Percentiles rank a stretch among this genome's conserved stretches.
These are phyloP conservation scores for Agaricus blazei DNA, from an alignment of 768 basidiomycete species.

Conservation along the genomic window DNA sequence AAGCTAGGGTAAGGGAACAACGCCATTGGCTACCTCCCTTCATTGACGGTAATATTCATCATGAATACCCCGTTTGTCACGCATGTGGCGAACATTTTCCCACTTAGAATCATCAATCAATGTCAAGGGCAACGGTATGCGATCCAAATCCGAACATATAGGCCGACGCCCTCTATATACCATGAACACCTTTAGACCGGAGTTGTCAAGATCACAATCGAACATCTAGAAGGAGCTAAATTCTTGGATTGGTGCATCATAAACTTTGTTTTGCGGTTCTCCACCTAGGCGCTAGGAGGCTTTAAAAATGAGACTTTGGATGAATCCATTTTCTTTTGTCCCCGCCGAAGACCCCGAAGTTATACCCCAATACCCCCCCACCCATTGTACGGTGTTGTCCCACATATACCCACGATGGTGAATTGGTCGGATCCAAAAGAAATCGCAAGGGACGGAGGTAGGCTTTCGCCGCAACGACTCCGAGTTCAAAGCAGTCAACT, in stretches of 20 bases:
- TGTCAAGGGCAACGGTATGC: not conserved
- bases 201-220: not conserved
- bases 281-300: not conserved
- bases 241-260: not conserved
- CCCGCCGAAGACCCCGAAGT: not conserved
- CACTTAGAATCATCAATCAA: conserved; percentile 3
- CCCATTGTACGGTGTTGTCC: not conserved
- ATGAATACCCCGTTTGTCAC: not conserved
- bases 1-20: not conserved
- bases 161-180: not conserved
- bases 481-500: not conserved
- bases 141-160: not conserved
- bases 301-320: conserved; percentile 2
- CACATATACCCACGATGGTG: conserved; percentile 32
- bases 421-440: conserved; percentile 45
- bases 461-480: not conserved
- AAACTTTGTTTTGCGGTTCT: conserved; percentile 1
- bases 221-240: not conserved
- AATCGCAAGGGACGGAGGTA: conserved; percentile 38
- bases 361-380: not conserved
- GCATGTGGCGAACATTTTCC: not conserved
- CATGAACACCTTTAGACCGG: not conserved
- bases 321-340: conserved; percentile 2
- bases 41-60: not conserved
- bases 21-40: not conserved